Conservation (phyloP, 2,329 filamentous ascomycete genomes). For the Xylariomycetidae sp. region DNA sequence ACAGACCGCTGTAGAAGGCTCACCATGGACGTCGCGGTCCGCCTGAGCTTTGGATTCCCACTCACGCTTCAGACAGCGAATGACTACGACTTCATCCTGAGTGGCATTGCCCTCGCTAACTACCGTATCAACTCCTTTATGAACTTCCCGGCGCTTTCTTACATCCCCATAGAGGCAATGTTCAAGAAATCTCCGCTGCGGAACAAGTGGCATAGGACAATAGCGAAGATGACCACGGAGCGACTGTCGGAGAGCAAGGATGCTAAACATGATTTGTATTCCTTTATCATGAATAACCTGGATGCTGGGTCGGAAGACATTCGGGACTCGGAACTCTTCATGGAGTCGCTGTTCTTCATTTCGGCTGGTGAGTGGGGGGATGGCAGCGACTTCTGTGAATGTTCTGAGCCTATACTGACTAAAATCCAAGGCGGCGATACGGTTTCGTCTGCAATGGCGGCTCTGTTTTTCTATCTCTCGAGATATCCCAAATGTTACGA, state of each 20-base stretch:
- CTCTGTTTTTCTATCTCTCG: conserved; percentile 9
- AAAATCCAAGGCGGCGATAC: conserved; percentile 7
- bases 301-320: not conserved
- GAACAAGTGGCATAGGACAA: too few species aligned
- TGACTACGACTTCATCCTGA: not conserved
- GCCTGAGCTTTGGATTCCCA: not conserved
- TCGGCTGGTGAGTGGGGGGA: conserved; percentile 1
- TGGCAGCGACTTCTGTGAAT: too few species aligned
- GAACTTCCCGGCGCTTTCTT: not conserved
- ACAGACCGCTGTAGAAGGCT: not conserved
- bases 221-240: conserved; percentile 6
- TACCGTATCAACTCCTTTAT: not conserved
- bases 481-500: conserved; percentile 2
- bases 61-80: not conserved
- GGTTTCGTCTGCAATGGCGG: conserved; percentile 1
- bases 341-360: conserved; percentile 1
- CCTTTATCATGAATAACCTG: not conserved
- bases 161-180: conserved; percentile 1
- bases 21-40: not conserved
- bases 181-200: not conserved
- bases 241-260: not conserved
- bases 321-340: not conserved
- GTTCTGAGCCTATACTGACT: too few species aligned
- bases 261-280: conserved; percentile 4
- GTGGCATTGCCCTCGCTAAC: not conserved